These are phyloP conservation scores for Vigna unguiculata DNA, from an alignment of 306 rosid genomes.

Conservation along the genomic window DNA sequence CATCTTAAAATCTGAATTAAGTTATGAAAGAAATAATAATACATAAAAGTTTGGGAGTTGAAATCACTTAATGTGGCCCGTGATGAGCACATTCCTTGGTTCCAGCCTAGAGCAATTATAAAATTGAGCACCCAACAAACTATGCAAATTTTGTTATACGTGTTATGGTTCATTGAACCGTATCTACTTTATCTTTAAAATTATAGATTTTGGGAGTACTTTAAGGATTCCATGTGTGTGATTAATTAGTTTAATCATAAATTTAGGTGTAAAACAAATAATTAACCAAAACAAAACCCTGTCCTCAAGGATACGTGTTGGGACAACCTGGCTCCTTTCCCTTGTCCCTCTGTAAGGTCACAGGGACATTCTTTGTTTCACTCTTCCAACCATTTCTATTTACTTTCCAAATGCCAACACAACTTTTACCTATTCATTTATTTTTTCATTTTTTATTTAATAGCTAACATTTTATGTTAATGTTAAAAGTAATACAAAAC, in stretches of 20 bases:
- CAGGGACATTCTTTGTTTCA: slow-evolving; percentile 29
- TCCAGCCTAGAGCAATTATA: too few species aligned
- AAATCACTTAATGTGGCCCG: too few species aligned
- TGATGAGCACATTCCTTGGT: too few species aligned
- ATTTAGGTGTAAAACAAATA: neutral
- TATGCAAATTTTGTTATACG: neutral
- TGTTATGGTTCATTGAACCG: slow-evolving; percentile 36
- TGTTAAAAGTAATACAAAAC: too few species aligned
- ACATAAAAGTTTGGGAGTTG: too few species aligned
- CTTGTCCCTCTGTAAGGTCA: slow-evolving; percentile 22
- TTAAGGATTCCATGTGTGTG: slow-evolving; percentile 5
- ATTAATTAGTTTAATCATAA: slow-evolving; percentile 14
- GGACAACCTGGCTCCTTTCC: slow-evolving; percentile 21
- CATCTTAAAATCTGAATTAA: too few species aligned
- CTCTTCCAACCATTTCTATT: too few species aligned
- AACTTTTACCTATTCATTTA: too few species aligned
- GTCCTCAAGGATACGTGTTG: slow-evolving; percentile 13
- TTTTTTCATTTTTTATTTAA: too few species aligned
- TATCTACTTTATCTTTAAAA: slow-evolving; percentile 37
- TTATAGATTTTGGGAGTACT: slow-evolving; percentile 33
- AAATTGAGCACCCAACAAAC: neutral
- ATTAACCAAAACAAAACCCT: neutral
- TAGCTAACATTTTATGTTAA: too few species aligned
- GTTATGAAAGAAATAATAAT: too few species aligned
- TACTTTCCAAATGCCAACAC: too few species aligned